Base-by-base conservation (phyloP, 768 basidiomycete genomes). In the Lactarius pseudohatsudake region DNA sequence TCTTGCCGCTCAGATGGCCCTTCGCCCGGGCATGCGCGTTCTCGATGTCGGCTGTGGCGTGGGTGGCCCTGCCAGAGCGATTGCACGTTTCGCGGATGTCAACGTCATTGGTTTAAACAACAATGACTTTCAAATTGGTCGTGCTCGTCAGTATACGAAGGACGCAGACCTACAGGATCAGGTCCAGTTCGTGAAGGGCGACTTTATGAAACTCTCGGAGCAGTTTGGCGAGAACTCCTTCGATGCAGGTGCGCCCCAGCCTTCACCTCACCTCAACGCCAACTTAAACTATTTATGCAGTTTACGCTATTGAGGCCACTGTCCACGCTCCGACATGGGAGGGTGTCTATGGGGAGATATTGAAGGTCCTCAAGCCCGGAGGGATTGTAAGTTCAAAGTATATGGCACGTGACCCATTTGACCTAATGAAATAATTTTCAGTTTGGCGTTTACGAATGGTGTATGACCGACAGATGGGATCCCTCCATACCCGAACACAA, bases 401-500 rank as follows among this genome's bases (percentile, higher is more conserved):
- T 5, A 18, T 32, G 60, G 7, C 4, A 5, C 5, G 57, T 4
- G 56, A 28, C 26, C 47, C 30, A 28, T 59, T 45, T 59, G 10
- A 67, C 38, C 20, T 40, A 5, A 8, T 28, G 1, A 53, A 53
- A 53, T 53, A 7, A 50, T 50, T 30, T 47, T 1, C 68, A 96
- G 91, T 97, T 97, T 77, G 96, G 96, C 74, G 91, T 98, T 43
- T 99, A 98, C 78, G 97, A 98, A 76, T 99, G 96, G 96, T 89
- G 88, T 78, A 98, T 99, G 97, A 98, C 97, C 22, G 95, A 98
- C 76, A 75, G 78, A 3, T 96, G 96, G 92, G 91, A 98, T 77
- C 85, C 91, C 45, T 84, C 90, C 56, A 90, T 82, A 74, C 91
- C 94, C 20, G 78, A 84, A 62, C 96, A 98, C 84, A 96, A 95